Conservation (phyloP, 2,329 filamentous ascomycete species). For the Aspergillus latus region DNA sequence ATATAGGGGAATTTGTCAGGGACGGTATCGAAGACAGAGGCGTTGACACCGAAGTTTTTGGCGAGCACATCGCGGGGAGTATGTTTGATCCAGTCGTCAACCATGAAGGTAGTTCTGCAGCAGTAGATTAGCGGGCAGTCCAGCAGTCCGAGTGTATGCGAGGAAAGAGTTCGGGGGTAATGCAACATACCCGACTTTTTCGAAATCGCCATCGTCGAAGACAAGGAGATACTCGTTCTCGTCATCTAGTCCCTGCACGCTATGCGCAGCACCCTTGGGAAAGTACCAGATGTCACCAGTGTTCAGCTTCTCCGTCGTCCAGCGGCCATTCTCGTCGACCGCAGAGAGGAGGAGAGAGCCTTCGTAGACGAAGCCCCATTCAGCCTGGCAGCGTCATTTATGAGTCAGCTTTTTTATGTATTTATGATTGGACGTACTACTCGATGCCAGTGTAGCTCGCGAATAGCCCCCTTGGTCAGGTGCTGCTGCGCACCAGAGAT, state of each 20-base stretch:
- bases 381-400: not conserved
- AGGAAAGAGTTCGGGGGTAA: not conserved
- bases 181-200: constrained; percentile 54
- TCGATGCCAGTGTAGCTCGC: constrained; percentile 67
- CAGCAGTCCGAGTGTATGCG: not conserved
- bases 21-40: constrained; percentile 59
- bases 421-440: constrained; percentile 48
- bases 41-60: constrained; percentile 67
- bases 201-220: constrained; percentile 68
- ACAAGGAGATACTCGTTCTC: constrained; percentile 67
- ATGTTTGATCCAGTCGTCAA: constrained; percentile 65
- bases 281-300: constrained; percentile 66
- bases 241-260: constrained; percentile 61
- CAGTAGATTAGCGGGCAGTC: too few species aligned
- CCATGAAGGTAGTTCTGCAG: constrained; percentile 65
- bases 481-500: constrained; percentile 69
- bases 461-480: constrained; percentile 63
- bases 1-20: constrained; percentile 63
- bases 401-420: too few species aligned
- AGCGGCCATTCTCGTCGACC: constrained; percentile 60
- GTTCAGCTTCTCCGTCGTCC: constrained; percentile 55
- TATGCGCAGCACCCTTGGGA: constrained; percentile 64
- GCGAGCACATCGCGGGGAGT: constrained; percentile 62
- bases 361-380: constrained; percentile 31
- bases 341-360: constrained; percentile 60